Evolutionary conservation across 805 yeast genomes (phyloP).

Genomic region (Yarrowia phangngaensis): DNA sequence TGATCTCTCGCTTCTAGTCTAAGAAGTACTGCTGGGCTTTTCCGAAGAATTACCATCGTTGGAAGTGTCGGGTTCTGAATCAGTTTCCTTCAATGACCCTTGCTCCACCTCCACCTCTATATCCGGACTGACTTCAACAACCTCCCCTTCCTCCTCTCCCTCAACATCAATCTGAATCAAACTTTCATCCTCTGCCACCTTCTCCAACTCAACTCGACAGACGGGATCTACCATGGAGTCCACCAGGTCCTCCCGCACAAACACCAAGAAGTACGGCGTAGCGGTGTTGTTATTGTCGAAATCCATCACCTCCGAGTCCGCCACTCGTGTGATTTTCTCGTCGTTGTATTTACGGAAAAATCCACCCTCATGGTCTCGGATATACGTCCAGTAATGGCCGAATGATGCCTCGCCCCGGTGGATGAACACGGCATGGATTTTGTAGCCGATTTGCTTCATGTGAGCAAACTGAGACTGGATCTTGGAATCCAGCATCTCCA

Average conservation of each 20-base stretch:
- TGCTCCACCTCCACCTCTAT: background rate
- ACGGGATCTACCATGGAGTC: slow-evolving; percentile 34
- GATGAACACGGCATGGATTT: slow-evolving; percentile 85
- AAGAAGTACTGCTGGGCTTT: too few relatives aligned
- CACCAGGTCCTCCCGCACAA: slow-evolving; percentile 61
- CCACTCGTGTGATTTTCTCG: slow-evolving; percentile 86
- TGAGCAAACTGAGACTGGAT: slow-evolving; percentile 60
- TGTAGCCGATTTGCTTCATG: slow-evolving; percentile 65
- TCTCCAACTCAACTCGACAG: slow-evolving; percentile 5
- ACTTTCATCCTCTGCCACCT: slow-evolving; percentile 16
- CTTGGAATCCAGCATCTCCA: slow-evolving; percentile 46
- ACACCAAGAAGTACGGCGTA: slow-evolving; percentile 89
- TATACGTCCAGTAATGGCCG: slow-evolving; percentile 97
- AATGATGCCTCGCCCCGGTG: slow-evolving; percentile 95
- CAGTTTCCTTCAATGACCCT: too few relatives aligned
- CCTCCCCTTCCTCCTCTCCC: slow-evolving; percentile 3
- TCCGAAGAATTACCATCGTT: too few relatives aligned
- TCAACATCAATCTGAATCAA: slow-evolving; percentile 13
- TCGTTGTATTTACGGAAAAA: slow-evolving; percentile 89
- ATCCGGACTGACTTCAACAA: too few relatives aligned
- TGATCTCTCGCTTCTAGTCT: too few relatives aligned
- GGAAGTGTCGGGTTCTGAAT: too few relatives aligned
- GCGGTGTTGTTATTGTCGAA: slow-evolving; percentile 57
- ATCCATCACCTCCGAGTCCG: slow-evolving; percentile 43
- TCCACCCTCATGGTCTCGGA: slow-evolving; percentile 63